Percentiles rank a stretch among this genome's conserved stretches.
Evolutionary conservation across 345 rosid genomes (phyloP).

Genomic region (Viola odorata): DNA sequence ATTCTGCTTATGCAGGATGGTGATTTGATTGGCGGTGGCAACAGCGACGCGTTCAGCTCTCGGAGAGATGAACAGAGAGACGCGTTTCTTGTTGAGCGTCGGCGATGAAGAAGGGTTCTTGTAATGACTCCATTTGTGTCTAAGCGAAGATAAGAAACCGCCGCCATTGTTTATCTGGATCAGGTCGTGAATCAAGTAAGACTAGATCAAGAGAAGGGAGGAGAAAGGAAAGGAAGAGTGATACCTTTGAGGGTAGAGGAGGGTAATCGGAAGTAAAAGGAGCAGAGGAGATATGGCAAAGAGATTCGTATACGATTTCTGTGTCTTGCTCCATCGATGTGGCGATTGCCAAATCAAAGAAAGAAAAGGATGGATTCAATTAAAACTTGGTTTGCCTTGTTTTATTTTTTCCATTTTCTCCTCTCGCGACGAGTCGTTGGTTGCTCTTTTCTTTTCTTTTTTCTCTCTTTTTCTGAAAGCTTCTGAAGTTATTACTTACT

Average conservation of each 20-base stretch:
- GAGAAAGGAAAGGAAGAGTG: neutral
- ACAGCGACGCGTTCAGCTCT: constrained; percentile 80
- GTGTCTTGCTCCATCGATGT: neutral
- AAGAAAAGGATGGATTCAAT: neutral
- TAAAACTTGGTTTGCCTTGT: neutral
- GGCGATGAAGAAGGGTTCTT: constrained; percentile 23
- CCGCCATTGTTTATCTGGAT: constrained; percentile 38
- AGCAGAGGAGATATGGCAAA: constrained; percentile 49
- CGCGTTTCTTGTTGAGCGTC: constrained; percentile 32
- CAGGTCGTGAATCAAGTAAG: neutral
- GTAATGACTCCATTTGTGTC: constrained; percentile 54
- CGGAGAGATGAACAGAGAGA: constrained; percentile 61
- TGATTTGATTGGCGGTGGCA: constrained; percentile 63
- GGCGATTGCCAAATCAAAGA: constrained; percentile 6
- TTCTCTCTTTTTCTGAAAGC: neutral
- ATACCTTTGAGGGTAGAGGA: constrained; percentile 56
- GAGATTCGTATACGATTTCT: constrained; percentile 61
- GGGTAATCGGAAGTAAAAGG: constrained; percentile 63
- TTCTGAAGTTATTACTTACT: too few relatives aligned
- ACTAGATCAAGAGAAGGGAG: neutral
- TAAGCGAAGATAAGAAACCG: constrained; percentile 25
- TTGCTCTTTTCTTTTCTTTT: neutral
- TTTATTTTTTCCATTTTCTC: neutral
- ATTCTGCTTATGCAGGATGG: constrained; percentile 62
- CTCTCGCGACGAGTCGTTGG: neutral